A percentile compares a stretch with the other conserved stretches of the same genome.
These are phyloP conservation scores for Yarrowia yakushimensis DNA, from an alignment of 805 yeast genomes.

Conservation along the genomic window DNA sequence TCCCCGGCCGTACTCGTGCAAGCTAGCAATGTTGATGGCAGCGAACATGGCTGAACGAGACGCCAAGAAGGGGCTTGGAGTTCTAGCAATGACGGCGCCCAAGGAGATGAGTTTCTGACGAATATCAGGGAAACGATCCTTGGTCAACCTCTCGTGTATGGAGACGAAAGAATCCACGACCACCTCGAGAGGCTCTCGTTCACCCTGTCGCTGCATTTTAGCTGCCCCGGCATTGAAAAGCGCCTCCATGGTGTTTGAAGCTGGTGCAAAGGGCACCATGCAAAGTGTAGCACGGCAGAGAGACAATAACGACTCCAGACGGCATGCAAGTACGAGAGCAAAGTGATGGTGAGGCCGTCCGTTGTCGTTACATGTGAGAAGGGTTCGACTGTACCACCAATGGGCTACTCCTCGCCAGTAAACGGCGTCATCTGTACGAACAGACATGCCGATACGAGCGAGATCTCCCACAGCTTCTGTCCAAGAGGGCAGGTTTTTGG, in stretches of 20 bases:
- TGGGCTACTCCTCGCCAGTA: slow-evolving; percentile 24
- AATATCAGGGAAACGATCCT: neutral
- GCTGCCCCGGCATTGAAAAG: slow-evolving; percentile 19
- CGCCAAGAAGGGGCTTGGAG: slow-evolving; percentile 9
- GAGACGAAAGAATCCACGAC: slow-evolving; percentile 11
- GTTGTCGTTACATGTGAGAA: neutral
- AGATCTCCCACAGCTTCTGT: slow-evolving; percentile 20
- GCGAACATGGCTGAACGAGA: slow-evolving; percentile 20
- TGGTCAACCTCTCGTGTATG: neutral
- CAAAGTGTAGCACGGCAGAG: slow-evolving; percentile 20
- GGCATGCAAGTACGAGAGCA: slow-evolving; percentile 20
- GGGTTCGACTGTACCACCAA: slow-evolving; percentile 21
- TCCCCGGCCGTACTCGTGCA: slow-evolving; percentile 18
- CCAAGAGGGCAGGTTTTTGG: slow-evolving; percentile 14
- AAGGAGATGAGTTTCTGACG: slow-evolving; percentile 7
- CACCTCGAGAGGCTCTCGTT: slow-evolving; percentile 10
- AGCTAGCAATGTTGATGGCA: slow-evolving; percentile 6
- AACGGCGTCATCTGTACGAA: slow-evolving; percentile 4
- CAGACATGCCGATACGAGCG: slow-evolving; percentile 20
- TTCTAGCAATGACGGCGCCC: slow-evolving; percentile 18
- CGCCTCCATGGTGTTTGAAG: slow-evolving; percentile 9
- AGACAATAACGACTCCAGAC: slow-evolving; percentile 14
- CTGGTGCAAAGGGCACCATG: slow-evolving; percentile 2
- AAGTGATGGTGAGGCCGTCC: slow-evolving; percentile 17
- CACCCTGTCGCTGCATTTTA: slow-evolving; percentile 16